Evolutionary conservation across 75 land plant species (phyloP), one percentile per base, ranked within the genome.

Genomic region (Sequoiadendron giganteum): DNA sequence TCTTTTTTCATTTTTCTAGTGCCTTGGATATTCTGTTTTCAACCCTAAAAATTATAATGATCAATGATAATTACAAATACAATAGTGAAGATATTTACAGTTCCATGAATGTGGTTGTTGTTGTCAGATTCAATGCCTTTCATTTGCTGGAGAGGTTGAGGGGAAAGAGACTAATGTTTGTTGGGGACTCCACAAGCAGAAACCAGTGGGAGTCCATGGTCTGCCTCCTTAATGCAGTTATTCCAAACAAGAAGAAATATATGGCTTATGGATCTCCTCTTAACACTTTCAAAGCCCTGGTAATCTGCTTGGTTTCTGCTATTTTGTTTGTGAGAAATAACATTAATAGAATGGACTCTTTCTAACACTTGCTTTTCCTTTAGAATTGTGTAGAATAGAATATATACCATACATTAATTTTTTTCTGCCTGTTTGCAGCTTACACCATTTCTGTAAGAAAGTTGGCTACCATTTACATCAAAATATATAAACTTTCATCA

Each of bases 161-260:
- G 80, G 92, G 90, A 86, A 92, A 93, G 79, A 88, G 98, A 56
- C 52, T 97, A 83, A 97, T 95, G 91, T 87, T 94, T 42, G 98
- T 95, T 32, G 98, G 98, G 5, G 98, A 97, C 88, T 97, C 98
- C 2, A 93, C 95, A 65, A 93, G 90, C 88, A 93, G 96, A 86
- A 95, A 92, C 85, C 95, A 97, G 48, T 97, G 98, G 98, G 98
- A 97, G 85, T 95, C 97, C 42, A 91, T 97, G 40, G 92, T 94
- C 36, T 97, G 98, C 90, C 89, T 97, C 76, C 91, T 95, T 25
- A 92, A 95, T 65, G 90, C 92, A 86, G 98, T 91, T 7, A 87
- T 97, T 28, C 91, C 89, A 18, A 85, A 88, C 92, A 91, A 91
- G 65, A 85, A 38, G 1, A 89, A 38, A 56, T 75, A 73, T 72